Conservation (phyloP, 2,329 filamentous ascomycete species). For the Trichophyton simii region DNA sequence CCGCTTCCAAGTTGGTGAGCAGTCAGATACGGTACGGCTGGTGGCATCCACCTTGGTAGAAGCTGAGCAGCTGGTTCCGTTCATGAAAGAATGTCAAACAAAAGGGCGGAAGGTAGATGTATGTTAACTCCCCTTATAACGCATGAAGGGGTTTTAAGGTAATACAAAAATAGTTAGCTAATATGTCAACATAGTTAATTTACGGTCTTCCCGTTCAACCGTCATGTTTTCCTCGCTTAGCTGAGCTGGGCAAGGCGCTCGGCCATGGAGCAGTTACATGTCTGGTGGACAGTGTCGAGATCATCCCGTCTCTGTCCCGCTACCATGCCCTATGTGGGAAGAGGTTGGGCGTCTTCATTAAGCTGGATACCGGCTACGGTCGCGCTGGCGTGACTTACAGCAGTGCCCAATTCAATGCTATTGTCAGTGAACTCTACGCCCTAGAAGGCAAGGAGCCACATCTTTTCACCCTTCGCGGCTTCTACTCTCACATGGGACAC, state of each 20-base stretch:
- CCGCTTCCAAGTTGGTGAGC: conserved; percentile 52
- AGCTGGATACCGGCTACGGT: conserved; percentile 58
- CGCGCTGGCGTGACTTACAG: conserved; percentile 52
- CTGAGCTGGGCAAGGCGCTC: conserved; percentile 42
- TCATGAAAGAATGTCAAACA: conserved; percentile 46
- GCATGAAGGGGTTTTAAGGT: background rate
- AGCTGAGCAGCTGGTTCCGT: conserved; percentile 51
- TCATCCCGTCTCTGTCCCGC: conserved; percentile 41
- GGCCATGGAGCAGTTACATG: conserved; percentile 46
- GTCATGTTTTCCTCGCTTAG: conserved; percentile 49
- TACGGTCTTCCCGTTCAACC: conserved; percentile 59
- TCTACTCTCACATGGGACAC: conserved; percentile 61
- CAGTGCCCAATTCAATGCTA: conserved; percentile 24
- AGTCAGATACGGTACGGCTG: conserved; percentile 42
- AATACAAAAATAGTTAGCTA: background rate
- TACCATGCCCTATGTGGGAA: conserved; percentile 33
- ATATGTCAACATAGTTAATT: conserved; percentile 34
- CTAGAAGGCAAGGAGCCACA: conserved; percentile 15
- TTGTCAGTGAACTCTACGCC: conserved; percentile 17
- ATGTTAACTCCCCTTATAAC: background rate
- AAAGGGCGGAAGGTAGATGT: conserved; percentile 47
- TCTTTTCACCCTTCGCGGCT: conserved; percentile 40
- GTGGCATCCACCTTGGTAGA: conserved; percentile 62
- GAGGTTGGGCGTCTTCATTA: conserved; percentile 49
- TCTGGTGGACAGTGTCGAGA: conserved; percentile 54